phyloP scores from a whole-genome alignment of 139 green algal species.

The Closterium sp. region DNA sequence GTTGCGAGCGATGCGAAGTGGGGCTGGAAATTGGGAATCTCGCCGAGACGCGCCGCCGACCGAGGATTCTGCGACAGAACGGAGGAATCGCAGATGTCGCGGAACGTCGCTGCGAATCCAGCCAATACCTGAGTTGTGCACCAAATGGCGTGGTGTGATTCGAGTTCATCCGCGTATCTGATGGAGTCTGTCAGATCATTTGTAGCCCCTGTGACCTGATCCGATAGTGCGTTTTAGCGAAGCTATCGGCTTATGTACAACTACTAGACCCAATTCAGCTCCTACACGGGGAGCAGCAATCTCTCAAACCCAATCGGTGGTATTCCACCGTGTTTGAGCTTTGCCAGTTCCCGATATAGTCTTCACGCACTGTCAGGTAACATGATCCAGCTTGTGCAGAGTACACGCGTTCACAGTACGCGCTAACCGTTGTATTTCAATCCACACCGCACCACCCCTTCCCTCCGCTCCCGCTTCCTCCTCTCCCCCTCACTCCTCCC shows the following conservation, averaged over 20 bases:
- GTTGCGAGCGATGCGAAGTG: too few species aligned
- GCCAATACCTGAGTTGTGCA: neutral
- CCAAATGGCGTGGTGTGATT: neutral
- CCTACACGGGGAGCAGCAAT: neutral
- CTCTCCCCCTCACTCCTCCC: too few species aligned
- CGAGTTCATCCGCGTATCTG: neutral
- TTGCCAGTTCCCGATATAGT: neutral
- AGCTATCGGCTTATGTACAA: neutral
- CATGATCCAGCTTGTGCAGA: neutral
- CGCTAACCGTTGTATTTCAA: neutral
- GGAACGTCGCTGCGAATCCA: neutral
- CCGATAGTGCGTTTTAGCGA: neutral
- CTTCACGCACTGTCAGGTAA: neutral
- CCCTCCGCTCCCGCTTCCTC: too few species aligned
- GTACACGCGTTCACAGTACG: neutral
- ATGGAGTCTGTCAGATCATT: neutral
- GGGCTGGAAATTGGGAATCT: too few species aligned
- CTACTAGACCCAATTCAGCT: neutral
- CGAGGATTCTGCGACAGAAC: too few species aligned
- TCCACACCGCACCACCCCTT: neutral
- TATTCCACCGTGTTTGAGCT: neutral
- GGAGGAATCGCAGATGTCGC: neutral
- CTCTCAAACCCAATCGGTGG: neutral
- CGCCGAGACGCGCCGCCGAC: too few species aligned
- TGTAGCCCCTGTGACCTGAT: neutral